Base-by-base conservation (phyloP, 768 basidiomycete species). In the Leccinum uliginosum region DNA sequence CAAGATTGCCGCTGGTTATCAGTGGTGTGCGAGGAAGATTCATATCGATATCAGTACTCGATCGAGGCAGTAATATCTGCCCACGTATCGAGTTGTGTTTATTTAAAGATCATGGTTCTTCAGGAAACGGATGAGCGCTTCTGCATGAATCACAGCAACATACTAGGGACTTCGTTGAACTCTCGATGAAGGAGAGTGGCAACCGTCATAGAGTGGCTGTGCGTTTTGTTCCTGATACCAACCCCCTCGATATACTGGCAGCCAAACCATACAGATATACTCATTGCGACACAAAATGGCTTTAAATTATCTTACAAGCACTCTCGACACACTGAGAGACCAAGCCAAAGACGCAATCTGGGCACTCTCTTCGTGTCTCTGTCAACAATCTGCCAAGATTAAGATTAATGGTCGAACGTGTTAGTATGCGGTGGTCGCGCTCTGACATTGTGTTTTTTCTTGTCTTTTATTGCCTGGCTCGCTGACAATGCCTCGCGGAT, bases 331-430 rank as follows among this genome's bases (percentile, higher is more conserved):
- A 51, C 62, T 88, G 57, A 83, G 83, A 61, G 88, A 89, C 65
- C 86, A 86, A 60, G 84, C 84, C 17, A 91, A 90, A 66, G 92
- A 95, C 67, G 87, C 89, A 1, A 69, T 93, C 12, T 89, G 84
- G 80, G 89, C 88, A 9, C 73, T 95, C 24, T 85, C 91, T 0
- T 88, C 88, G 11, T 91, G 91, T 71, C 70, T 91, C 38, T 92
- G 87, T 74, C 83, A 84, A 67, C 87, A 85, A 68, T 82, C 91
- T 45, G 87, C 93, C 15, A 92, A 85, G 57, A 80, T 98, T 58
- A 97, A 98, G 76, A 94, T 99, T 59, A 97, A 96, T 64, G 96
- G 96, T 35, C 83, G 96, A 62, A 91, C 92, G 40, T 98, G 90
- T 91, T 63, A 79, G 86, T 80, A 55, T 49, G 15, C 53, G n/a